Percentiles rank a stretch among this genome's conserved stretches.
Conservation (phyloP, 192 early-diverging fungal species). For the Coemansia sp. region DNA sequence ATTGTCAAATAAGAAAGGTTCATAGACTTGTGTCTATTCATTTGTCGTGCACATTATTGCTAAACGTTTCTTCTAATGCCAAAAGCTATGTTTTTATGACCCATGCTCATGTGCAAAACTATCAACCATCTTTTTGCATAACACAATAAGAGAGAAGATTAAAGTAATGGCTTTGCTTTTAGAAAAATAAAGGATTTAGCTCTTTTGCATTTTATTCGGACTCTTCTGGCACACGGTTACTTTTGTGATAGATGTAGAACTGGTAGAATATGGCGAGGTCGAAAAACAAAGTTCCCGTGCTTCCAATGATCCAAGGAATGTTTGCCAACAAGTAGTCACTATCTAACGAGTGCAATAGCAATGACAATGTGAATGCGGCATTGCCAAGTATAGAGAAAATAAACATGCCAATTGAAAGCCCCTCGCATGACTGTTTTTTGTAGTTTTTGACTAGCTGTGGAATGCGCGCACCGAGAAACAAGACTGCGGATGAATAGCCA, state of each 20-base stretch:
- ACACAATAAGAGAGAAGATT: too few species aligned
- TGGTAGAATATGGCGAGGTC: slow-evolving; percentile 72
- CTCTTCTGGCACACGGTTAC: neutral
- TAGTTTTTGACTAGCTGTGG: slow-evolving; percentile 79
- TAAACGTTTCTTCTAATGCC: too few species aligned
- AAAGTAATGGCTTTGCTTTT: too few species aligned
- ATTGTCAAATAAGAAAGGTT: too few species aligned
- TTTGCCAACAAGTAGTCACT: slow-evolving; percentile 26
- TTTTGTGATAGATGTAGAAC: slow-evolving; percentile 57
- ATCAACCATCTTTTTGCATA: too few species aligned
- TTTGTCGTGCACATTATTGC: too few species aligned
- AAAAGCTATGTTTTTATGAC: too few species aligned
- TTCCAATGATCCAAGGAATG: slow-evolving; percentile 63
- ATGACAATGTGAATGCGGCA: slow-evolving; percentile 57
- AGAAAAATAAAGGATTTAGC: too few species aligned
- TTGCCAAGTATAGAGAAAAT: slow-evolving; percentile 73
- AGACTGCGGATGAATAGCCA: slow-evolving; percentile 66
- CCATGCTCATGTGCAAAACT: too few species aligned
- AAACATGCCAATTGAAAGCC: slow-evolving; percentile 72
- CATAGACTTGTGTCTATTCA: too few species aligned
- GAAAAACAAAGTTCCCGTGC: slow-evolving; percentile 66
- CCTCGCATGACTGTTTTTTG: slow-evolving; percentile 64
- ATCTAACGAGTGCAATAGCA: slow-evolving; percentile 67
- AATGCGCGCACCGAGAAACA: slow-evolving; percentile 68
- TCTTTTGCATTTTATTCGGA: neutral